phyloP scores from a whole-genome alignment of 2,329 filamentous ascomycete species.

The Sclerotinia minor region DNA sequence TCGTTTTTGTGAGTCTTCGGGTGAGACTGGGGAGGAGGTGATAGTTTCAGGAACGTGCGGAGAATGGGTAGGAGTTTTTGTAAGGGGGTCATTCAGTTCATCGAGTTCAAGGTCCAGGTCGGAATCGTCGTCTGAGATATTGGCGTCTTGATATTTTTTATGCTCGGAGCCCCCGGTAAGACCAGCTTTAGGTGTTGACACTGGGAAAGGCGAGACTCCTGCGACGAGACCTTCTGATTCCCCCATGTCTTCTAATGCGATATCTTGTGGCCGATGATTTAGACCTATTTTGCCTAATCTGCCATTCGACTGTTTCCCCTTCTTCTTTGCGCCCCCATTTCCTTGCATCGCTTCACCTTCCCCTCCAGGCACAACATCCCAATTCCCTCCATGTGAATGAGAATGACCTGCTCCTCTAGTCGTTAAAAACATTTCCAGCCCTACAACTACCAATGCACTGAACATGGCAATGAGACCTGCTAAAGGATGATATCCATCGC shows the following conservation, averaged over 20 bases:
- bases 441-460: constrained; percentile 77
- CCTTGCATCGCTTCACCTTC: constrained; percentile 47
- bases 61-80: constrained; percentile 17
- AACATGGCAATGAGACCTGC: constrained; percentile 81
- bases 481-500: constrained; percentile 73
- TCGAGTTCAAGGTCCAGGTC: constrained; percentile 63
- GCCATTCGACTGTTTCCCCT: constrained; percentile 35
- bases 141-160: constrained; percentile 41
- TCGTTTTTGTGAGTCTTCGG: constrained; percentile 60
- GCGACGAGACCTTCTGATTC: constrained; percentile 57
- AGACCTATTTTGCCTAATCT: constrained; percentile 38
- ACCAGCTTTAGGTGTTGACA: constrained; percentile 48
- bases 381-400: constrained; percentile 51
- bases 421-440: constrained; percentile 86
- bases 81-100: not conserved
- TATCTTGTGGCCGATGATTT: constrained; percentile 49
- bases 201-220: constrained; percentile 58
- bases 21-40: constrained; percentile 38
- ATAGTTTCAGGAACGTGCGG: constrained; percentile 35
- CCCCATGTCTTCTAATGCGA: constrained; percentile 54
- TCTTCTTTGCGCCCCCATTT: constrained; percentile 29
- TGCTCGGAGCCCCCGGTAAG: constrained; percentile 28
- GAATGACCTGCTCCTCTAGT: constrained; percentile 64
- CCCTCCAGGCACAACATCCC: constrained; percentile 35
- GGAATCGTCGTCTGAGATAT: constrained; percentile 40